Evolutionary conservation across 371 early-diverging fungal species (phyloP), one percentile per base, ranked within the genome.

Genomic region (Gilbertella persicaria): DNA sequence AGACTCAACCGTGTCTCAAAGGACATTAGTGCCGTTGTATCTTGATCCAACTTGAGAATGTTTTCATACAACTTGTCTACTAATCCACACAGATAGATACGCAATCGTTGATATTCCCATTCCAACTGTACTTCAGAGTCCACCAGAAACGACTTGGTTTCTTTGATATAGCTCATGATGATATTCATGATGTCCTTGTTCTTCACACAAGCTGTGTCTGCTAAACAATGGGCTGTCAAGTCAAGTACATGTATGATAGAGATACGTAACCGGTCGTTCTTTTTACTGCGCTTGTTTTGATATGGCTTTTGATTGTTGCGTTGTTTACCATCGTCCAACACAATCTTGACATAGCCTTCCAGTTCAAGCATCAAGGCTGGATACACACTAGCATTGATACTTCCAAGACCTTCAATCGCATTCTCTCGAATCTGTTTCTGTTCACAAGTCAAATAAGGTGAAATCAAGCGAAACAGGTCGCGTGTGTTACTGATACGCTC

Each of bases 101-200:
- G 80, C 20, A 96, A 75, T 44, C 87, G 79, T 51, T 92, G 93
- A 66, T 88, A 92, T 39, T 94, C 95, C 90, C 91, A 93, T 28
- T 94, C 95, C 12, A 73, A 60, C 60, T 90, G 88, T 16, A 90
- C 86, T 3, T 93, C 80, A 4, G 80, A 60, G 39, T 89, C 90
- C 0, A 78, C 58, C 53, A 92, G 67, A 35, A 91, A 92, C 5
- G 79, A 61, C 29, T 77, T 72, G 0, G 89, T 89, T 50, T 92
- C 92, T 38, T 88, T 85, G 35, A 92, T 73, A 60, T 85, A 93
- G 25, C 73, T 65, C 52, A 88, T 80, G 9, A 94, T 78, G 20
- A 79, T 67, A 9, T 79, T 65, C 57, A 91, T 78, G 3, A 89
- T 47, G 4, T 66, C 66, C 23, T 87, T 88, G 62, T 92, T 87